phyloP scores from a whole-genome alignment of 116 monocot species.

The Zostera marina region DNA sequence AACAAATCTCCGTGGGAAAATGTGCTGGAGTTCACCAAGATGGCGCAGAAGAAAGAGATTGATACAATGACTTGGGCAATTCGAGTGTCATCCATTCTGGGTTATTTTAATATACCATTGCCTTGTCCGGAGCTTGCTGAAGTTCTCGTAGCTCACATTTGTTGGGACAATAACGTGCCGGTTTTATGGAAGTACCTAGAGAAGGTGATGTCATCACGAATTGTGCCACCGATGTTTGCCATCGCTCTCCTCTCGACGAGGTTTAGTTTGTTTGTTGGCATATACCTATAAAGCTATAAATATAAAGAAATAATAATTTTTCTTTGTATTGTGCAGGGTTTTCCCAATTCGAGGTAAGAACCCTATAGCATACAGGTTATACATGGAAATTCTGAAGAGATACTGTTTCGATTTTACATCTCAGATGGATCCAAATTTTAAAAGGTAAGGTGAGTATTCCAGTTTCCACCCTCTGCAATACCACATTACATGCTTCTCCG shows the following conservation, averaged over 20 bases:
- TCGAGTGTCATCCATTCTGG: constrained; percentile 25
- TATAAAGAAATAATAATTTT: not conserved
- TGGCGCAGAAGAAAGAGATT: constrained; percentile 41
- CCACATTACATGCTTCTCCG: too few species aligned
- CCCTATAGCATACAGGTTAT: constrained; percentile 71
- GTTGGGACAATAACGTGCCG: constrained; percentile 31
- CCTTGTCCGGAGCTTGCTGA: constrained; percentile 62
- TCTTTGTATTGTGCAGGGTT: constrained; percentile 32
- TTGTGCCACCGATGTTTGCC: constrained; percentile 49
- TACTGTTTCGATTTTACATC: constrained; percentile 51
- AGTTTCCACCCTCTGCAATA: too few species aligned
- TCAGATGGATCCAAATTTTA: constrained; percentile 43
- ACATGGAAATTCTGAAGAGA: constrained; percentile 70
- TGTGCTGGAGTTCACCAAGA: constrained; percentile 50
- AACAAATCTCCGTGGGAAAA: constrained; percentile 10
- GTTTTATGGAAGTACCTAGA: constrained; percentile 83
- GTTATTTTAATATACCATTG: constrained; percentile 13
- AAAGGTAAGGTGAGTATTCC: constrained; percentile 10
- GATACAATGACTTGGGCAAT: constrained; percentile 48
- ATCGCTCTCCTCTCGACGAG: constrained; percentile 65
- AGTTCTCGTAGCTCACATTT: constrained; percentile 38
- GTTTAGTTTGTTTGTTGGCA: constrained; percentile 9
- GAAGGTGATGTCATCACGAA: constrained; percentile 32
- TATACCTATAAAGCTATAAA: not conserved
- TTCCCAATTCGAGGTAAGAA: constrained; percentile 44